A percentile compares a stretch with the other conserved stretches of the same genome.
Evolutionary conservation across 164 flowering plant genomes (phyloP).

Genomic region (Macadamia integrifolia): DNA sequence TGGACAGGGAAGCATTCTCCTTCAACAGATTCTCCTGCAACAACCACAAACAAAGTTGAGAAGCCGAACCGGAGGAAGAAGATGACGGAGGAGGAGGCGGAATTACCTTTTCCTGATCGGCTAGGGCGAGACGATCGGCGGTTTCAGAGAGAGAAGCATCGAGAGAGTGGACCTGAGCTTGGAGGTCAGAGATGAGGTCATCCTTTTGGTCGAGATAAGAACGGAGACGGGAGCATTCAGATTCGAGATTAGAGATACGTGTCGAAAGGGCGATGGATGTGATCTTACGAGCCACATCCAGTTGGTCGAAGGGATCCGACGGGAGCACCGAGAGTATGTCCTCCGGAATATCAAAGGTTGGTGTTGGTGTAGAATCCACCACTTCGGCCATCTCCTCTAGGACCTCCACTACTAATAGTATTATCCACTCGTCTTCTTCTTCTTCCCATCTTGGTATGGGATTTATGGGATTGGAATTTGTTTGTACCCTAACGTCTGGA

Average conservation of each 20-base stretch:
- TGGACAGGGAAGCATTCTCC: conserved; percentile 58
- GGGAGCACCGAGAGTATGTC: conserved; percentile 62
- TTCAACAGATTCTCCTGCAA: conserved; percentile 61
- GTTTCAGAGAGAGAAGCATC: conserved; percentile 55
- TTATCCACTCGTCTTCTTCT: no score
- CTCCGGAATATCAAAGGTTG: conserved; percentile 66
- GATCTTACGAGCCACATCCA: conserved; percentile 91
- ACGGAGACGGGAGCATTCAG: conserved; percentile 52
- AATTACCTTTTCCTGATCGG: conserved; percentile 45
- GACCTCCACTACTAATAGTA: neutral
- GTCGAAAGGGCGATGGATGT: conserved; percentile 88
- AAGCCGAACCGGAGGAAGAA: neutral
- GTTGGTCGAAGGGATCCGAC: conserved; percentile 85
- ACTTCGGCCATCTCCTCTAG: conserved; percentile 12
- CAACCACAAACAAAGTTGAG: neutral
- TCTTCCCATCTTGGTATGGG: no score
- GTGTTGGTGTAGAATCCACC: no score
- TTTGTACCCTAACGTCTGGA: no score
- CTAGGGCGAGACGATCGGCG: conserved; percentile 46
- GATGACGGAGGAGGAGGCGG: neutral
- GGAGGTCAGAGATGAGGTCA: conserved; percentile 46
- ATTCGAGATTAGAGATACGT: conserved; percentile 68
- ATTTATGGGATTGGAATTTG: no score
- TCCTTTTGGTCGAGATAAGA: conserved; percentile 50
- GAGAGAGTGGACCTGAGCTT: conserved; percentile 57